phyloP scores from a whole-genome alignment of 345 rosid genomes.

The Balakata baccata region DNA sequence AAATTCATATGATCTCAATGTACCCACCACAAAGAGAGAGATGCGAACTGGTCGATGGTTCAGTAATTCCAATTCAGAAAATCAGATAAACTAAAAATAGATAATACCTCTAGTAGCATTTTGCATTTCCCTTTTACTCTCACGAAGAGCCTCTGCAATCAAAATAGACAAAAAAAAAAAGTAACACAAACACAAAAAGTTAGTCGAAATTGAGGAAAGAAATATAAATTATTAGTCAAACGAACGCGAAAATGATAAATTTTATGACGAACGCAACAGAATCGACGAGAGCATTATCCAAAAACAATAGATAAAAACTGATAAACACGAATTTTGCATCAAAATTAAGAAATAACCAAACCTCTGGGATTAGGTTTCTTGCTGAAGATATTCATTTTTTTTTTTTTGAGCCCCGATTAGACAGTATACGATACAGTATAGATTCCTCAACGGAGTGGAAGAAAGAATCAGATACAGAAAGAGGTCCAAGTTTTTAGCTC shows the following conservation, averaged over 20 bases:
- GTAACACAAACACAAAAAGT: background rate
- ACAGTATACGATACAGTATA: background rate
- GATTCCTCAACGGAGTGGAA: background rate
- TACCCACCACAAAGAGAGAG: background rate
- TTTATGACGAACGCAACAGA: no score
- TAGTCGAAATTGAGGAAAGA: background rate
- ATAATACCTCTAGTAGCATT: conserved; percentile 80
- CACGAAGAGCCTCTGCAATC: conserved; percentile 77
- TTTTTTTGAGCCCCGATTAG: background rate
- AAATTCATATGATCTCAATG: background rate
- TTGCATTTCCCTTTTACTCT: conserved; percentile 87
- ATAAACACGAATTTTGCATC: background rate
- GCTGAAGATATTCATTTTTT: conserved; percentile 57
- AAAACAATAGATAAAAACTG: background rate
- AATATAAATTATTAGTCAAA: background rate
- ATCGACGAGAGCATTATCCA: background rate
- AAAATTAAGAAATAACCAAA: conserved; percentile 11
- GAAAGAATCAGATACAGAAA: background rate
- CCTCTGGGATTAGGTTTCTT: conserved; percentile 78
- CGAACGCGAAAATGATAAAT: background rate
- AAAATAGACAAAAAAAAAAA: background rate
- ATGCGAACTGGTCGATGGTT: background rate
- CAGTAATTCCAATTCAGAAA: conserved; percentile 2
- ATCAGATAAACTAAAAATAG: background rate
- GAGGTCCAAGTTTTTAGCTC: background rate